phyloP scores from a whole-genome alignment of 371 early-diverging fungal genomes.

The Sanchytrium tribonematis region DNA sequence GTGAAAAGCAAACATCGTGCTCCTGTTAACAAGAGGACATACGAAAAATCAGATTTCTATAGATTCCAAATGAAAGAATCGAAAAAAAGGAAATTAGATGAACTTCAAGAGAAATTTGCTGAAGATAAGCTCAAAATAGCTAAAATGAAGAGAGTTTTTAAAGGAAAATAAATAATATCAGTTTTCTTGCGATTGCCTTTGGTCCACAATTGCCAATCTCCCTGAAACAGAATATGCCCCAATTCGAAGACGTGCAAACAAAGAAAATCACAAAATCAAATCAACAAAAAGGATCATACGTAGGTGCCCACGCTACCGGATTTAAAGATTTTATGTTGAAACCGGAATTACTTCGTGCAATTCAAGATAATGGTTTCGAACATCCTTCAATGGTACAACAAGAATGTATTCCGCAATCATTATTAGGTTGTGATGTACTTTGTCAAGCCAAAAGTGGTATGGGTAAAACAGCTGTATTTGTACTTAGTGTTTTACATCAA shows the following conservation, averaged over 20 bases:
- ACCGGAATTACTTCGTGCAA: conserved; percentile 74
- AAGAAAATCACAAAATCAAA: background rate
- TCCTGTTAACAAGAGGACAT: too few species aligned
- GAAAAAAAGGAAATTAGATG: too few species aligned
- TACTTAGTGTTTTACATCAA: conserved; percentile 81
- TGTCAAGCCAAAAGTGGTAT: conserved; percentile 97
- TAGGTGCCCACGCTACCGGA: conserved; percentile 88
- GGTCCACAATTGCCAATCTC: too few species aligned
- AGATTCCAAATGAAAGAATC: too few species aligned
- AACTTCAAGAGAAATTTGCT: too few species aligned
- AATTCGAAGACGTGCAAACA: background rate
- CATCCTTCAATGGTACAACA: conserved; percentile 94
- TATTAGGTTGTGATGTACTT: conserved; percentile 80
- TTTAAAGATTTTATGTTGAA: conserved; percentile 91
- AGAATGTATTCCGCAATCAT: conserved; percentile 90
- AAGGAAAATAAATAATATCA: too few species aligned
- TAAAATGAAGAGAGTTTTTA: too few species aligned
- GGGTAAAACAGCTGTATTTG: conserved; percentile 98
- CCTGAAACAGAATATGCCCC: background rate
- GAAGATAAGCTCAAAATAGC: too few species aligned
- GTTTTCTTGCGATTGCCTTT: too few species aligned
- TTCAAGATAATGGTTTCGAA: conserved; percentile 91
- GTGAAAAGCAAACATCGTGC: too few species aligned
- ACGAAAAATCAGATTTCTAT: too few species aligned
- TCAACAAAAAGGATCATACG: conserved; percentile 67